Evolutionary conservation across 257 asterid species (phyloP).

Genomic region (Galeopsis tetrahit): DNA sequence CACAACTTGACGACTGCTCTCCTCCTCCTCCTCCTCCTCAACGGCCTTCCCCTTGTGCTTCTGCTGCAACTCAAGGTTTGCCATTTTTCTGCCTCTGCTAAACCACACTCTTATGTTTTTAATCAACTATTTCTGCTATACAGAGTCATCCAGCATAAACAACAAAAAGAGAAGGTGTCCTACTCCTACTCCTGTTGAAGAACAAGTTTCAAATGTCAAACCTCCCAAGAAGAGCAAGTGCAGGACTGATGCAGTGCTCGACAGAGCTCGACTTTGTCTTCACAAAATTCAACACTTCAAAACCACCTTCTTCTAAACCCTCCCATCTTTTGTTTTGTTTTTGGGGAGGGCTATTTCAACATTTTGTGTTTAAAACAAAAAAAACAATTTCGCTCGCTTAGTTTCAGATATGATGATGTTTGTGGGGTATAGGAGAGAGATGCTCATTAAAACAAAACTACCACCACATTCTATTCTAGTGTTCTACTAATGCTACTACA

Average conservation of each 20-base stretch:
- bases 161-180: conserved; percentile 41
- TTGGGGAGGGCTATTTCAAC: neutral
- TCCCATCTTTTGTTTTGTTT: neutral
- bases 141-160: conserved; percentile 58
- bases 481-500: too few species aligned
- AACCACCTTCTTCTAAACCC: conserved; percentile 33
- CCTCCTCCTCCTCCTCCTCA: too few species aligned
- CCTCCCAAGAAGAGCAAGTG: conserved; percentile 28
- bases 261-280: conserved; percentile 65
- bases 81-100: neutral
- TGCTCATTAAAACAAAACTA: too few species aligned
- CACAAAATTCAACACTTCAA: conserved; percentile 57
- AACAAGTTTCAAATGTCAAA: neutral
- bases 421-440: too few species aligned
- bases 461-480: too few species aligned
- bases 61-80: conserved; percentile 51
- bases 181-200: neutral
- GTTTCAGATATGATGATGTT: too few species aligned
- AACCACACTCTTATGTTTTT: neutral
- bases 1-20: conserved; percentile 30
- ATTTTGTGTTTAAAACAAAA: neutral
- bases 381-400: too few species aligned
- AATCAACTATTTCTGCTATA: neutral
- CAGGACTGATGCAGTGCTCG: conserved; percentile 55
- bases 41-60: neutral